Percentiles rank a stretch among this genome's conserved stretches.
Evolutionary conservation across 257 asterid species (phyloP).

Genomic region (Plantago elongata): DNA sequence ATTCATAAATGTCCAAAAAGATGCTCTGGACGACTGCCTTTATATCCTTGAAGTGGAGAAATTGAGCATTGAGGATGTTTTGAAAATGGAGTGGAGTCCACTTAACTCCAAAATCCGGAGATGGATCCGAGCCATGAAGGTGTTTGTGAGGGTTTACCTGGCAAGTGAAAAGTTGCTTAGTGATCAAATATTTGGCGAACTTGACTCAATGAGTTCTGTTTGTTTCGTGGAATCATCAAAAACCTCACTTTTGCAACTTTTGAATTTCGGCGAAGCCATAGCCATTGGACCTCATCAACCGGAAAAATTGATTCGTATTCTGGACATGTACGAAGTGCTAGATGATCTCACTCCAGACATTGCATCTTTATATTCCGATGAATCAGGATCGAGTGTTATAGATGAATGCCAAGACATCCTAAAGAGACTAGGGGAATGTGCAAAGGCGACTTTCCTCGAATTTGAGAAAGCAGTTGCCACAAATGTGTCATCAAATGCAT

Average conservation of each 20-base stretch:
- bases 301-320: slow-evolving; percentile 73
- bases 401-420: slow-evolving; percentile 55
- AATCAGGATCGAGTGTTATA: slow-evolving; percentile 41
- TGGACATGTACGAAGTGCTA: slow-evolving; percentile 84
- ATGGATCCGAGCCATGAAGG: slow-evolving; percentile 89
- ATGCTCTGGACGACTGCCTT: slow-evolving; percentile 85
- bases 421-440: slow-evolving; percentile 63
- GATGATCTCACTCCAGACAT: slow-evolving; percentile 64
- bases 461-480: slow-evolving; percentile 67
- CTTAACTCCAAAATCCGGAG: slow-evolving; percentile 73
- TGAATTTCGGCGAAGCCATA: slow-evolving; percentile 74
- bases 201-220: slow-evolving; percentile 37
- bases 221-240: slow-evolving; percentile 75
- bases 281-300: slow-evolving; percentile 83
- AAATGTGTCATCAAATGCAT: slow-evolving; percentile 51
- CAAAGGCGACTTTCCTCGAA: slow-evolving; percentile 70
- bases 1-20: slow-evolving; percentile 60
- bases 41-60: slow-evolving; percentile 75
- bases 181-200: slow-evolving; percentile 80
- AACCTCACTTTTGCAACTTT: slow-evolving; percentile 60
- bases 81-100: slow-evolving; percentile 80
- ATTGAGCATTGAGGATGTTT: slow-evolving; percentile 75
- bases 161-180: slow-evolving; percentile 67
- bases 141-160: slow-evolving; percentile 72
- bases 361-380: slow-evolving; percentile 41